phyloP scores from a whole-genome alignment of 768 basidiomycete genomes.

The Russula griseocarnosa region DNA sequence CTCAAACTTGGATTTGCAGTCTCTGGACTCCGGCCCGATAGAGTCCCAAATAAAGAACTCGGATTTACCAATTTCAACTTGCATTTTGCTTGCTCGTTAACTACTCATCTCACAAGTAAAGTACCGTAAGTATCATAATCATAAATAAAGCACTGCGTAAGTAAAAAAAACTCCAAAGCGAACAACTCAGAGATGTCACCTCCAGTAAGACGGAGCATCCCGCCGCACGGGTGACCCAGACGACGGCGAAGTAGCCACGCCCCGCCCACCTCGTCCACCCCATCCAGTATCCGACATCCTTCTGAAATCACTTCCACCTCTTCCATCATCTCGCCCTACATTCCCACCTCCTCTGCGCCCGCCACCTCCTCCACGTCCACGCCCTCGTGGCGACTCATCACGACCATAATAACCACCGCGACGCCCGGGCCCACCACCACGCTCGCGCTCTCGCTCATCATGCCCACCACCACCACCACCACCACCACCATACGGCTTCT shows the following conservation, averaged over 20 bases:
- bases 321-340: conserved; percentile 7
- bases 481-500: conserved; percentile 4
- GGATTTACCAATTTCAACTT: neutral
- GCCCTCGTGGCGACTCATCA: conserved; percentile 8
- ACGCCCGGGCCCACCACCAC: conserved; percentile 11
- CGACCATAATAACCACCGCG: conserved; percentile 16
- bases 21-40: no score
- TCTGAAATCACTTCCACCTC: conserved; percentile 1
- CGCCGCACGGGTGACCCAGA: conserved; percentile 18
- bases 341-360: conserved; percentile 4
- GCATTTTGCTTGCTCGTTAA: neutral
- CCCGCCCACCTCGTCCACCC: conserved; percentile 5
- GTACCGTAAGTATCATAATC: conserved; percentile 3
- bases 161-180: neutral
- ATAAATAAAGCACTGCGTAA: conserved; percentile 1
- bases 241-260: neutral
- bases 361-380: conserved; percentile 8
- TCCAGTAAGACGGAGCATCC: conserved; percentile 14
- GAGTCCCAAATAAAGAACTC: neutral
- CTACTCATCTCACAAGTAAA: neutral
- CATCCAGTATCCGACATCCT: conserved; percentile 20
- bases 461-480: conserved; percentile 7
- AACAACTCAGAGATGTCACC: neutral
- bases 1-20: neutral
- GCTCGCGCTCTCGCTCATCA: conserved; percentile 16